phyloP scores from a whole-genome alignment of 257 asterid species.

The Cordia subcordata region DNA sequence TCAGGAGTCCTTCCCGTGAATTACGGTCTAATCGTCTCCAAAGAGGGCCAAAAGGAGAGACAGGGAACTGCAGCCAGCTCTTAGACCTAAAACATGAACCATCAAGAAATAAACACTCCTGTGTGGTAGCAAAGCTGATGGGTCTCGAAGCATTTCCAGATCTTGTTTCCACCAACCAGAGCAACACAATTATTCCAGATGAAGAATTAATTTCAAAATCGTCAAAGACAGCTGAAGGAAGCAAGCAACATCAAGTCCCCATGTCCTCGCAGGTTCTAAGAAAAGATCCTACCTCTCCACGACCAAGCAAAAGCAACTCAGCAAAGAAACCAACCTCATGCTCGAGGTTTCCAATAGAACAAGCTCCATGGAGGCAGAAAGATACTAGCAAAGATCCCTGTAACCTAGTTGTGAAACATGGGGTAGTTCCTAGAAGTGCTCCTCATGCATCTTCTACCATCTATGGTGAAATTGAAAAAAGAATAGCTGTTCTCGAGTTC shows the following conservation, averaged over 20 bases:
- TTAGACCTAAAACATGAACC: slow-evolving; percentile 33
- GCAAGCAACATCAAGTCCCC: slow-evolving; percentile 30
- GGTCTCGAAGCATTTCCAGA: slow-evolving; percentile 77
- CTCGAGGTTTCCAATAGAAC: slow-evolving; percentile 72
- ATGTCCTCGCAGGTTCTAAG: slow-evolving; percentile 31
- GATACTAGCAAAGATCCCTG: slow-evolving; percentile 37
- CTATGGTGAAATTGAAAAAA: slow-evolving; percentile 78
- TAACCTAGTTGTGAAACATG: slow-evolving; percentile 31
- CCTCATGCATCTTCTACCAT: slow-evolving; percentile 48
- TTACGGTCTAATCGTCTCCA: slow-evolving; percentile 42
- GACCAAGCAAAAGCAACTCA: slow-evolving; percentile 21
- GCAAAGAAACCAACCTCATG: slow-evolving; percentile 28
- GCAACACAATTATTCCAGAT: slow-evolving; percentile 23
- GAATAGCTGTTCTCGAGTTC: slow-evolving; percentile 77
- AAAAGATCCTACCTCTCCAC: slow-evolving; percentile 36
- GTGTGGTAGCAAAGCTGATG: slow-evolving; percentile 84
- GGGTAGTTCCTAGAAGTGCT: slow-evolving; percentile 30
- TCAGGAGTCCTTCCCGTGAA: slow-evolving; percentile 44
- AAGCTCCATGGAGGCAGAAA: slow-evolving; percentile 79
- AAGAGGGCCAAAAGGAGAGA: slow-evolving; percentile 32
- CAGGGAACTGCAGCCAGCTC: slow-evolving; percentile 21
- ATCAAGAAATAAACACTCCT: slow-evolving; percentile 51
- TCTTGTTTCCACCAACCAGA: slow-evolving; percentile 28
- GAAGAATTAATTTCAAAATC: slow-evolving; percentile 27
- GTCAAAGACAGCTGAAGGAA: slow-evolving; percentile 26